Evolutionary conservation across 2,329 filamentous ascomycete species (phyloP).

Genomic region (Mycosphaerella arachidis): DNA sequence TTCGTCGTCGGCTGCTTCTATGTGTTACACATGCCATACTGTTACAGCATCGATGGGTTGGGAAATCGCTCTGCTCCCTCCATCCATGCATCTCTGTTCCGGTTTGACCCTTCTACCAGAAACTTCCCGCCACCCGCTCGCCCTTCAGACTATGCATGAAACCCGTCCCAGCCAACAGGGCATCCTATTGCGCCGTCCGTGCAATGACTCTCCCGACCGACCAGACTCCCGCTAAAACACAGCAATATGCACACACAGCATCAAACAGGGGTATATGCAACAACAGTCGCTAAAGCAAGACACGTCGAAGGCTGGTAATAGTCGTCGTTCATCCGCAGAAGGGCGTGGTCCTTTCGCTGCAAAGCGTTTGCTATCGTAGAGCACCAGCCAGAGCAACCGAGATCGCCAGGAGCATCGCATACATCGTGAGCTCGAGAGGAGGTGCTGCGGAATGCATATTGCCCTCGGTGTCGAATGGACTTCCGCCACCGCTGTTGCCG

Average conservation of each 20-base stretch:
- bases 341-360: not conserved
- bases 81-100: not conserved
- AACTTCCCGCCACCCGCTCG: not conserved
- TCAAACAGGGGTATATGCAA: slow-evolving; percentile 6
- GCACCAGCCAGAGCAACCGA: slow-evolving; percentile 6
- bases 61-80: not conserved
- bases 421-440: not conserved
- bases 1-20: not conserved
- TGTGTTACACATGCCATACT: not conserved
- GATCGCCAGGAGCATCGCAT: slow-evolving; percentile 5
- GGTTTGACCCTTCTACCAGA: not conserved
- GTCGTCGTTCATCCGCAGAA: not conserved
- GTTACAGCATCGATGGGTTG: not conserved
- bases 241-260: slow-evolving; percentile 2
- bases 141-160: slow-evolving; percentile 1
- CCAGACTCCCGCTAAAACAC: slow-evolving; percentile 2
- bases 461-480: slow-evolving; percentile 39
- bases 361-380: not conserved
- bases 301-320: not conserved
- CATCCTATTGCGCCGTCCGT: not conserved
- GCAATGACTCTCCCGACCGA: not conserved
- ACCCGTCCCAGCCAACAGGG: not conserved
- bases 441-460: slow-evolving; percentile 14
- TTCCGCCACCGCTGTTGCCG: slow-evolving; percentile 40
- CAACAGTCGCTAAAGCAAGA: not conserved